phyloP scores from a whole-genome alignment of 768 basidiomycete genomes.

The Boletus pseudo-olivaceus region DNA sequence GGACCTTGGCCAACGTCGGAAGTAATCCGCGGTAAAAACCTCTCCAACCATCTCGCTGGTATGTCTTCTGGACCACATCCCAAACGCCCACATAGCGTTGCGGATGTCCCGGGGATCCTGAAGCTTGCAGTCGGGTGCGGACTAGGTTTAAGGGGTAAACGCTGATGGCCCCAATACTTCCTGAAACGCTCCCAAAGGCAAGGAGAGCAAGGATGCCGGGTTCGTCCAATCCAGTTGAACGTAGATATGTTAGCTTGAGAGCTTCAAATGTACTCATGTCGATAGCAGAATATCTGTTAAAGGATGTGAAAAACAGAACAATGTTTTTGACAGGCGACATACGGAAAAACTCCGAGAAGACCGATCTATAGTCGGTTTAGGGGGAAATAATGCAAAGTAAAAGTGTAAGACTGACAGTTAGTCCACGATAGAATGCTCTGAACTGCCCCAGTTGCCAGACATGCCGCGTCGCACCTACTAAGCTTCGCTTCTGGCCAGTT shows the following conservation, averaged over 20 bases:
- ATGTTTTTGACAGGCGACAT: conserved; percentile 24
- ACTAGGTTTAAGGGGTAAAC: conserved; percentile 93
- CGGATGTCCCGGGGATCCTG: conserved; percentile 93
- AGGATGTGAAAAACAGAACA: conserved; percentile 1
- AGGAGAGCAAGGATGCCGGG: conserved; percentile 85
- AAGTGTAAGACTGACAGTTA: conserved; percentile 61
- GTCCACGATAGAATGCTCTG: conserved; percentile 85
- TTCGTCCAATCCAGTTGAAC: conserved; percentile 84
- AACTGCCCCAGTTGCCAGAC: conserved; percentile 80
- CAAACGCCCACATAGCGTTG: conserved; percentile 83
- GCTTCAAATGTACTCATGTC: conserved; percentile 98
- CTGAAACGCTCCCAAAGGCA: conserved; percentile 89
- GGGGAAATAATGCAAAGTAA: conserved; percentile 6
- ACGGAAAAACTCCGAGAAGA: conserved; percentile 95
- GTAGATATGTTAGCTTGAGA: conserved; percentile 84
- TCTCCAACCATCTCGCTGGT: conserved; percentile 83
- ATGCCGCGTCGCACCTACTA: conserved; percentile 61
- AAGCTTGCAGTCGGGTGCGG: conserved; percentile 92
- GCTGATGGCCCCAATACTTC: conserved; percentile 88
- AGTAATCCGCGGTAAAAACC: conserved; percentile 93
- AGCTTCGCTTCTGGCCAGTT: conserved; percentile 55
- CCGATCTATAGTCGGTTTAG: conserved; percentile 62
- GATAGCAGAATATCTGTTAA: conserved; percentile 78
- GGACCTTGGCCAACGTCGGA: conserved; percentile 86
- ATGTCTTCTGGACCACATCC: conserved; percentile 81